Percentiles rank a stretch among this genome's conserved stretches.
phyloP scores from a whole-genome alignment of 345 rosid genomes.

The Combretum micranthum region DNA sequence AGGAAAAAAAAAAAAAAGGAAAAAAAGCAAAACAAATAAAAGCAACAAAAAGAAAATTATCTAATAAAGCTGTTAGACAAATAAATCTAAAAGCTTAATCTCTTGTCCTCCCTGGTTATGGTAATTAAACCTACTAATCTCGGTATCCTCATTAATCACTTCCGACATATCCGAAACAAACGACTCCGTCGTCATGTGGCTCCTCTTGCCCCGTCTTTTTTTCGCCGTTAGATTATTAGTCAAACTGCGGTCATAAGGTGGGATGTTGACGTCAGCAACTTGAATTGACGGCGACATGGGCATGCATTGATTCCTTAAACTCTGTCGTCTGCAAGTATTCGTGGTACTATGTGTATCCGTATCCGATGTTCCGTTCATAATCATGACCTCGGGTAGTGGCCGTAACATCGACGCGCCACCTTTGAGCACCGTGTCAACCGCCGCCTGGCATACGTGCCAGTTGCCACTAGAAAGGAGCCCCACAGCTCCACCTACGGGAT shows the following conservation, averaged over 20 bases:
- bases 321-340: slow-evolving; percentile 6
- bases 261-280: slow-evolving; percentile 8
- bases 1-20: background rate
- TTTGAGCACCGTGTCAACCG: slow-evolving; percentile 30
- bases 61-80: slow-evolving; percentile 26
- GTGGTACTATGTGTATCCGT: background rate
- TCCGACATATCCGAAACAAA: slow-evolving; percentile 14
- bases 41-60: too few species aligned
- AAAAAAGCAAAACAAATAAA: background rate
- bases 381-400: slow-evolving; percentile 4
- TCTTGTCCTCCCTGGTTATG: slow-evolving; percentile 10
- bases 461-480: slow-evolving; percentile 31
- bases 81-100: slow-evolving; percentile 57
- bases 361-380: too few species aligned
- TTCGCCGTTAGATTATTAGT: background rate
- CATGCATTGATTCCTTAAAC: background rate
- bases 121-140: background rate
- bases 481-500: slow-evolving; percentile 34
- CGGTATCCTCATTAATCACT: slow-evolving; percentile 6
- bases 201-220: slow-evolving; percentile 20
- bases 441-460: slow-evolving; percentile 35
- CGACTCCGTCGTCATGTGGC: slow-evolving; percentile 17
- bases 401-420: slow-evolving; percentile 15
- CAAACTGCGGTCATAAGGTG: slow-evolving; percentile 2
- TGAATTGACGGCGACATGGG: slow-evolving; percentile 8